These are phyloP conservation scores for Colletotrichum gigasporum DNA, from an alignment of 2,329 filamentous ascomycete genomes.

Conservation along the genomic window DNA sequence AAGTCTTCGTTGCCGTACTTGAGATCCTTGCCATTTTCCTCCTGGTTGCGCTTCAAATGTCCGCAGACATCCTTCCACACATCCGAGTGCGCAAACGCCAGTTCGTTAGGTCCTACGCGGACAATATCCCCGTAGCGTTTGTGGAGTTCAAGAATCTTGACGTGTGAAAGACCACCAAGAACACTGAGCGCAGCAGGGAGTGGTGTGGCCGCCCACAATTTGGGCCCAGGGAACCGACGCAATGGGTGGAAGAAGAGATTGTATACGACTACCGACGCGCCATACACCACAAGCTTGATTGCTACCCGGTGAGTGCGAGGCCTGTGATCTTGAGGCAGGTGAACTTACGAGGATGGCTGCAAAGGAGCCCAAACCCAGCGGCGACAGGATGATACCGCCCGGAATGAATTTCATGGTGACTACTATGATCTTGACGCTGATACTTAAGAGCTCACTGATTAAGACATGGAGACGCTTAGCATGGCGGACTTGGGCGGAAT, in stretches of 20 bases:
- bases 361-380: too few species aligned
- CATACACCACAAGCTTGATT: background rate
- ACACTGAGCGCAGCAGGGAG: constrained; percentile 3
- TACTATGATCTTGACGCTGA: too few species aligned
- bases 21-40: constrained; percentile 11
- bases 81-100: constrained; percentile 45
- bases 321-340: too few species aligned
- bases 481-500: too few species aligned
- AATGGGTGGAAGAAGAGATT: constrained; percentile 46
- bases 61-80: constrained; percentile 53
- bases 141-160: constrained; percentile 25
- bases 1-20: background rate
- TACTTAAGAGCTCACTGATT: too few species aligned
- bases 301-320: background rate
- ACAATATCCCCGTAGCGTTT: constrained; percentile 44
- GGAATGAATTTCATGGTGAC: too few species aligned
- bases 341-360: too few species aligned
- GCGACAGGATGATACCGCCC: too few species aligned
- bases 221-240: constrained; percentile 40
- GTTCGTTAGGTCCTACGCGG: constrained; percentile 47
- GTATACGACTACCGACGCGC: constrained; percentile 32
- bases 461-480: too few species aligned
- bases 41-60: constrained; percentile 11
- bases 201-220: background rate
- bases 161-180: background rate